Base-by-base conservation (phyloP, 2,329 filamentous ascomycete genomes). In the Camillea tinctor region DNA sequence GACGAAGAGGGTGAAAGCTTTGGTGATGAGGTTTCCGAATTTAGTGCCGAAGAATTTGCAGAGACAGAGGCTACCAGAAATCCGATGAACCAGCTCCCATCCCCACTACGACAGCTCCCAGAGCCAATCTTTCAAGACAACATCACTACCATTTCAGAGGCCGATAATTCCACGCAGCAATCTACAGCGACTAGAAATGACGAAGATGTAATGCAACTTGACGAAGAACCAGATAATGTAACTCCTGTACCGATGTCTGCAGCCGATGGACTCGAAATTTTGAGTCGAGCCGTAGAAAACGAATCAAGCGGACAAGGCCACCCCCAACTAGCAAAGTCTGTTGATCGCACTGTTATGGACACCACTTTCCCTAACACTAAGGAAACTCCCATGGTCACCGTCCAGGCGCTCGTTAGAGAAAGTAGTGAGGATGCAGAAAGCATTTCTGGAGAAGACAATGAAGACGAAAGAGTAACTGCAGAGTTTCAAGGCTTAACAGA, bases 401-500 rank as follows among this genome's bases (percentile, higher is more conserved):
- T 15, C 9, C 30, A 64, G 55, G 26, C 4, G 17, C 13, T 2
- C 30, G 30, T 52, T 13, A 52, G 22, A 7, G 24, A 22, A 21
- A 21, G 23, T 22, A 49, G 36, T 7, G 26, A 57, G n/a, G 30
- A 55, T 17, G 19, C n/a, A 13, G 56, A 60, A 21, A 49, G 50
- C 20, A 52, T 22, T 24, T 40, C 52, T 9, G 53, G 57, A 55
- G 63, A 64, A 36, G 22, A 54, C 1, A 64, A 63, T n/a, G 63
- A 69, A n/a, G 64, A 66, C 9, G 58, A 64, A n/a, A 58, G 51
- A 50, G 17, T 26, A 36, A 13, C 36, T 44, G 81, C 80, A 0
- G 79, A 82, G 59, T 79, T 77, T 1, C 79, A 81, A 30, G 73
- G 76, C 51, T 72, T 77, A 9, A 66, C 66, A n/a, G n/a, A 57